Percentiles rank a stretch among this genome's conserved stretches.
Conservation (phyloP, 495 filamentous ascomycete species). For the Neurospora sublineolata region DNA sequence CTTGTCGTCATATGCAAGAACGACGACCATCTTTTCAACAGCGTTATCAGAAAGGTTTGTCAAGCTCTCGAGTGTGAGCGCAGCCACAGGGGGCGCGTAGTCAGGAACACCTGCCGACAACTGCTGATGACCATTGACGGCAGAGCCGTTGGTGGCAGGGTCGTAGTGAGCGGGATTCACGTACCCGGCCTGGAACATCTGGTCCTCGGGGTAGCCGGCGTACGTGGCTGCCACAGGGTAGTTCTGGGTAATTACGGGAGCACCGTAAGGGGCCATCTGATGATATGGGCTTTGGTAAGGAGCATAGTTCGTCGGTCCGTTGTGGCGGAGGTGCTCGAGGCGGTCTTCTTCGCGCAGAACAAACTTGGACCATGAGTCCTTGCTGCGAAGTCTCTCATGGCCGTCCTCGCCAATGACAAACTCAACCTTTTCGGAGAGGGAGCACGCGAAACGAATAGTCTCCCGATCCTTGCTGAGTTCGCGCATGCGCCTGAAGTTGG, state of each 20-base stretch:
- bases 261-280: constrained; percentile 6
- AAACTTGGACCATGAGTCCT: constrained; percentile 72
- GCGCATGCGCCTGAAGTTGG: constrained; percentile 75
- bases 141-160: constrained; percentile 29
- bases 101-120: constrained; percentile 69
- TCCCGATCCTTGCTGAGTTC: constrained; percentile 53
- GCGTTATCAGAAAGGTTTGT: constrained; percentile 43
- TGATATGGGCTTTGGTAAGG: background rate
- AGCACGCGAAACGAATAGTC: constrained; percentile 60
- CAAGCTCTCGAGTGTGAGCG: constrained; percentile 33
- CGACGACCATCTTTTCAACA: constrained; percentile 32
- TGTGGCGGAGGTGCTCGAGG: constrained; percentile 27
- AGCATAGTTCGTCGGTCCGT: constrained; percentile 24
- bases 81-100: constrained; percentile 49
- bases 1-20: constrained; percentile 12
- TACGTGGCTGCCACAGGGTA: constrained; percentile 7
- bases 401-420: constrained; percentile 58
- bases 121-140: constrained; percentile 32
- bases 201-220: constrained; percentile 12
- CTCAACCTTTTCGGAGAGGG: constrained; percentile 58
- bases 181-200: constrained; percentile 17
- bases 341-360: constrained; percentile 50
- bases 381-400: constrained; percentile 64
- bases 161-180: constrained; percentile 24
- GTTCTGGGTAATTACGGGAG: constrained; percentile 3